phyloP scores from a whole-genome alignment of 1,139 yeast species.

The Wickerhamomyces sp. region DNA sequence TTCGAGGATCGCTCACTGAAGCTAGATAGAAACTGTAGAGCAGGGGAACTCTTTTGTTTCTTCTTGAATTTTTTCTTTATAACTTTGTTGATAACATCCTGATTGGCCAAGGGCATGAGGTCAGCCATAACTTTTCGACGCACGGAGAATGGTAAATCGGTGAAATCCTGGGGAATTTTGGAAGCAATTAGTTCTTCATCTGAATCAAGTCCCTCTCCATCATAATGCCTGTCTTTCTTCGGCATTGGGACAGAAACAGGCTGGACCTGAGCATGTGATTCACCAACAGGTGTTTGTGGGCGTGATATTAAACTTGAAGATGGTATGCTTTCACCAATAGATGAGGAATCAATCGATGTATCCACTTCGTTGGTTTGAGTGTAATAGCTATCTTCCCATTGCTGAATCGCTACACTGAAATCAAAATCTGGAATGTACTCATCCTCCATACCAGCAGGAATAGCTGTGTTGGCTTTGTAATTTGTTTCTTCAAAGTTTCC shows the following conservation, averaged over 20 bases:
- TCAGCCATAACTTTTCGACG: slow-evolving; percentile 54
- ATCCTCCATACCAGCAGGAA: slow-evolving; percentile 49
- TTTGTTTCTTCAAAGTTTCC: neutral
- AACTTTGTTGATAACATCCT: slow-evolving; percentile 28
- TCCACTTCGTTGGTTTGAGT: slow-evolving; percentile 3
- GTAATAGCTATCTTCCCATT: slow-evolving; percentile 22
- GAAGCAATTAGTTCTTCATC: slow-evolving; percentile 19
- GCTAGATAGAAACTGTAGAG: slow-evolving; percentile 24
- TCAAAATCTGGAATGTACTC: slow-evolving; percentile 69
- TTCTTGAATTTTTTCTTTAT: slow-evolving; percentile 26
- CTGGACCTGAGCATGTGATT: slow-evolving; percentile 18
- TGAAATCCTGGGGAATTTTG: slow-evolving; percentile 55
- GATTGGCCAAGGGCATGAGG: slow-evolving; percentile 49
- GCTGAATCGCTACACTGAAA: slow-evolving; percentile 31
- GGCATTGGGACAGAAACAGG: slow-evolving; percentile 22
- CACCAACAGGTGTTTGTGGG: slow-evolving; percentile 16
- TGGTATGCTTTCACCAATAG: slow-evolving; percentile 6
- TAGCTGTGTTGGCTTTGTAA: neutral
- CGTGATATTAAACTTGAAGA: slow-evolving; percentile 7
- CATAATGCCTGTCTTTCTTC: neutral
- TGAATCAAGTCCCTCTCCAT: slow-evolving; percentile 4
- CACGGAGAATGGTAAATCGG: slow-evolving; percentile 64
- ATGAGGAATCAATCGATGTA: slow-evolving; percentile 10
- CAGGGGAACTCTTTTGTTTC: slow-evolving; percentile 19
- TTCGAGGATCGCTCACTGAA: slow-evolving; percentile 16